A percentile compares a stretch with the other conserved stretches of the same genome.
Evolutionary conservation across 768 basidiomycete species (phyloP).

Genomic region (Lactarius sanguifluus): DNA sequence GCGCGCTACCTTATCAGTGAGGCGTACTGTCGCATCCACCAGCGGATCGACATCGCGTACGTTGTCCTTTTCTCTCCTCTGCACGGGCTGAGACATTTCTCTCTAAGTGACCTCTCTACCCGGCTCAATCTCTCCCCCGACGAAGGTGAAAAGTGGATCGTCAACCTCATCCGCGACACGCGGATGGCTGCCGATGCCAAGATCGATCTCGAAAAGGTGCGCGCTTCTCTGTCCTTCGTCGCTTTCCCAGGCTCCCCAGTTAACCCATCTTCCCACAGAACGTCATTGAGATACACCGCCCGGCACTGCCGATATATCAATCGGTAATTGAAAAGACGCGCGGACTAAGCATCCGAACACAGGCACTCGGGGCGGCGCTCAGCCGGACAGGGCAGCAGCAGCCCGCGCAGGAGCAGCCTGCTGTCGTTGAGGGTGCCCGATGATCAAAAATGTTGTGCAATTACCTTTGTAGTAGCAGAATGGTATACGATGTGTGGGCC

Average conservation of each 20-base stretch:
- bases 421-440: slow-evolving; percentile 32
- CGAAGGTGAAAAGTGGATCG: slow-evolving; percentile 99
- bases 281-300: slow-evolving; percentile 92
- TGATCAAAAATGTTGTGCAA: slow-evolving; percentile 18
- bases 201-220: slow-evolving; percentile 93
- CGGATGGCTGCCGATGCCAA: slow-evolving; percentile 96
- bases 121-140: slow-evolving; percentile 90
- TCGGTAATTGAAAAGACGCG: slow-evolving; percentile 94
- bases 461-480: slow-evolving; percentile 6
- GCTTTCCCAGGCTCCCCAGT: background rate
- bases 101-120: slow-evolving; percentile 79
- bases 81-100: background rate
- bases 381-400: slow-evolving; percentile 35
- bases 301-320: slow-evolving; percentile 87
- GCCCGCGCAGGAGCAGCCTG: slow-evolving; percentile 27
- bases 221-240: slow-evolving; percentile 23
- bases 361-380: slow-evolving; percentile 83
- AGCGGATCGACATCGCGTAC: slow-evolving; percentile 84
- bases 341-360: slow-evolving; percentile 86
- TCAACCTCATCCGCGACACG: slow-evolving; percentile 97
- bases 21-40: slow-evolving; percentile 97
- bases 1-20: slow-evolving; percentile 95
- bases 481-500: background rate
- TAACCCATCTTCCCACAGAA: slow-evolving; percentile 54
- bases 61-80: slow-evolving; percentile 28